Evolutionary conservation across 2,329 filamentous ascomycete genomes (phyloP).

Genomic region (Alternaria ventricosa): DNA sequence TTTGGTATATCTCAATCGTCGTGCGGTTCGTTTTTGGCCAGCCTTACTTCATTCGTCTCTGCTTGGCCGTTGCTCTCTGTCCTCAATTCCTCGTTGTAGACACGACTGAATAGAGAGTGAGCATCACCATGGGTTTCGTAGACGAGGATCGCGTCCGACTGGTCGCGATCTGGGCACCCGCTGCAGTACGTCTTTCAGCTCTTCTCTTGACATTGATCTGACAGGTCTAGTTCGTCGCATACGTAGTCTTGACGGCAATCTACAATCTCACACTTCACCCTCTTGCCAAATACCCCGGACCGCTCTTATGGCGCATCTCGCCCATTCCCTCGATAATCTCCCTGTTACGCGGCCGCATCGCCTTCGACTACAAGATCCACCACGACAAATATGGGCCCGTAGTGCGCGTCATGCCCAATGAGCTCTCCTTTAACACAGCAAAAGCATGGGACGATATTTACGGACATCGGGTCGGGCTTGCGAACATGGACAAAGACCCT

Average conservation of each 20-base stretch:
- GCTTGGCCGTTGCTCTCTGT: not conserved
- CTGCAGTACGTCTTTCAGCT: constrained; percentile 27
- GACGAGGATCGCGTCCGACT: constrained; percentile 33
- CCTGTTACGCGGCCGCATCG: constrained; percentile 35
- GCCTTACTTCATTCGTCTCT: not conserved
- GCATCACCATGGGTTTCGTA: constrained; percentile 31
- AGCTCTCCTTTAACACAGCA: constrained; percentile 42
- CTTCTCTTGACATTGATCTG: not conserved
- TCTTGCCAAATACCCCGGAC: constrained; percentile 40
- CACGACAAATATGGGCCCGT: constrained; percentile 46
- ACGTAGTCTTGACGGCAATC: constrained; percentile 28
- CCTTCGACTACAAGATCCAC: constrained; percentile 38
- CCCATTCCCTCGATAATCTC: constrained; percentile 36
- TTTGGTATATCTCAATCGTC: constrained; percentile 24
- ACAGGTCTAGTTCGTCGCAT: constrained; percentile 26
- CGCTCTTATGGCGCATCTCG: constrained; percentile 37
- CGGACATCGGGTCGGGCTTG: constrained; percentile 36
- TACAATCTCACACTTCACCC: constrained; percentile 41
- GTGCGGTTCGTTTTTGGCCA: constrained; percentile 3
- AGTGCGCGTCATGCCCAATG: constrained; percentile 44
- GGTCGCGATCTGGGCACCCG: constrained; percentile 28
- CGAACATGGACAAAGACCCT: constrained; percentile 45
- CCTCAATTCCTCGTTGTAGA: not conserved
- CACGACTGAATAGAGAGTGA: not conserved
- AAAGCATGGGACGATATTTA: constrained; percentile 46